Evolutionary conservation across 2,329 filamentous ascomycete genomes (phyloP).

Genomic region (Pseudocercospora vitis): DNA sequence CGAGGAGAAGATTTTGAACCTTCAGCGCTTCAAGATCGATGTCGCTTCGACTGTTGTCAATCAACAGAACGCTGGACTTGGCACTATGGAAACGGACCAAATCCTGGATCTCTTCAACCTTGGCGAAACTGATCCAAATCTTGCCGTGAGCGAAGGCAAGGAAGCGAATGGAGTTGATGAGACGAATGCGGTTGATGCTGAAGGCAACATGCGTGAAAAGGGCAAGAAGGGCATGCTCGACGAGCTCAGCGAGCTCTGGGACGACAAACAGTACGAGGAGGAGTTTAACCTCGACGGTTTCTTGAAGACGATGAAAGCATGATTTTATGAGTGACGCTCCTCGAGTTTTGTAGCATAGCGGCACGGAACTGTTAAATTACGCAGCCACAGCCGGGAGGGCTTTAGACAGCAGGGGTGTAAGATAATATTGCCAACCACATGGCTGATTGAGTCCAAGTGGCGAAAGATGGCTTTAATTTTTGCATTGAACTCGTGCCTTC

Average conservation of each 20-base stretch:
- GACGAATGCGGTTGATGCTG: slow-evolving; percentile 71
- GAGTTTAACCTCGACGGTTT: slow-evolving; percentile 96
- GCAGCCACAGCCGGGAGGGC: no score
- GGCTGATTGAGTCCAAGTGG: no score
- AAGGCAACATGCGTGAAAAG: slow-evolving; percentile 86
- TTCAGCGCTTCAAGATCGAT: slow-evolving; percentile 99
- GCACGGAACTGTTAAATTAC: no score
- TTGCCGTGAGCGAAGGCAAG: slow-evolving; percentile 37
- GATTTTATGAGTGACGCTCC: slow-evolving; percentile 13
- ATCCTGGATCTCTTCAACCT: slow-evolving; percentile 96
- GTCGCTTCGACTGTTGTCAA: slow-evolving; percentile 98
- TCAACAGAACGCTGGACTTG: slow-evolving; percentile 93
- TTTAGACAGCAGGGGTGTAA: no score
- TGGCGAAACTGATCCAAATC: slow-evolving; percentile 62
- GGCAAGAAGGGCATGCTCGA: slow-evolving; percentile 97
- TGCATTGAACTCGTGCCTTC: no score
- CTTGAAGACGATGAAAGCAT: slow-evolving; percentile 81
- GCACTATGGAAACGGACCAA: slow-evolving; percentile 97
- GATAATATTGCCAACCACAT: no score
- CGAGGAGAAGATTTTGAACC: slow-evolving; percentile 93
- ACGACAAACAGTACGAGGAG: slow-evolving; percentile 96
- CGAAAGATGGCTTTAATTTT: no score
- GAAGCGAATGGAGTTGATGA: slow-evolving; percentile 66
- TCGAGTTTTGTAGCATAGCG: slow-evolving; percentile 6
- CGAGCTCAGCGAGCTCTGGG: slow-evolving; percentile 93